Evolutionary conservation across 768 basidiomycete genomes (phyloP).

Genomic region (Chalciporus sphaerocephalus): DNA sequence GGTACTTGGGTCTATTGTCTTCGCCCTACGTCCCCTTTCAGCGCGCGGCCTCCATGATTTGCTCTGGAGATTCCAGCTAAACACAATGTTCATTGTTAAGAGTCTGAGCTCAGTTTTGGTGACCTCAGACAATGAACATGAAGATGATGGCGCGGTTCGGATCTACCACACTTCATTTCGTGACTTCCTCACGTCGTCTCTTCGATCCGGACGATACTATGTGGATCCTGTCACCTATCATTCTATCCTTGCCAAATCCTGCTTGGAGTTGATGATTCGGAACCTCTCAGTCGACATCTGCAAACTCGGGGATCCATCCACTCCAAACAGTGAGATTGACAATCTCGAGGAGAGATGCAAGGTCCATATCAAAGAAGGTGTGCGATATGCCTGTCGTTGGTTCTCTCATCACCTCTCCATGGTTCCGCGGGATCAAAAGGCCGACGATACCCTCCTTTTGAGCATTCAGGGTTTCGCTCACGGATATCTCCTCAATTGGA

Average conservation of each 20-base stretch:
- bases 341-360: conserved; percentile 13
- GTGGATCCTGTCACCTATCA: conserved; percentile 11
- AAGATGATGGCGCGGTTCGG: conserved; percentile 10
- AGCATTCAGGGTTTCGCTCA: conserved; percentile 10
- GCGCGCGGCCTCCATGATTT: conserved; percentile 10
- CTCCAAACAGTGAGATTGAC: conserved; percentile 11
- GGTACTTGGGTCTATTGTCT: conserved; percentile 12
- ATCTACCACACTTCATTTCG: conserved; percentile 22
- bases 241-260: conserved; percentile 8
- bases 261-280: conserved; percentile 14
- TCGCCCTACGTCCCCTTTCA: conserved; percentile 14
- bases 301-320: conserved; percentile 8
- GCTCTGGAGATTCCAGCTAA: conserved; percentile 5
- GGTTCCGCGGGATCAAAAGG: conserved; percentile 3
- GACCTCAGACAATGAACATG: conserved; percentile 4
- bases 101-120: conserved; percentile 15
- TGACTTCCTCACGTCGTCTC: conserved; percentile 14
- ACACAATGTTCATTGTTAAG: conserved; percentile 8
- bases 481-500: conserved; percentile 13
- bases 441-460: conserved; percentile 5
- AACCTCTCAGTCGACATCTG: conserved; percentile 15
- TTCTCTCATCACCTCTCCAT: conserved; percentile 15
- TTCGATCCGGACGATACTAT: conserved; percentile 16
- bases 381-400: conserved; percentile 21
- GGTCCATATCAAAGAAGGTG: conserved; percentile 9